Base-by-base conservation (phyloP, 2,329 filamentous ascomycete genomes). In the Diaporthe nobilis region DNA sequence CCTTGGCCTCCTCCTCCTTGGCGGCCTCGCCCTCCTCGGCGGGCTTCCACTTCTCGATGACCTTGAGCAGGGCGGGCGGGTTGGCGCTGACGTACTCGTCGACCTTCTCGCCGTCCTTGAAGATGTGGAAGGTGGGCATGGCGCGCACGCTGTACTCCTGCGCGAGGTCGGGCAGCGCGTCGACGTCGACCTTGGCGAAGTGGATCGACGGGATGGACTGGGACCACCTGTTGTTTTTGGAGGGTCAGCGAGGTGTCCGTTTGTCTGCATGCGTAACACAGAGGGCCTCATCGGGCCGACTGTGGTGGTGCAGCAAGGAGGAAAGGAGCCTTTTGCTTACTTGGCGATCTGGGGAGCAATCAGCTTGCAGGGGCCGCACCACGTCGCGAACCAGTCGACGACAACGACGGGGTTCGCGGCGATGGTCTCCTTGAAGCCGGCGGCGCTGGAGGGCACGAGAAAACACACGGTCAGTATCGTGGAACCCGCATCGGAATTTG, bases 301-400 rank as follows among this genome's bases (percentile, higher is more conserved):
- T 25, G 31, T 7, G n/a, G 44, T 31, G 57, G 34, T 34, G 34
- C 34, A 34, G 34, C 31, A 68, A 68, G 79, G 79, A 77, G 75
- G 71, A 61, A 71, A 68, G 9, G 42, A 72, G 58, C 39, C 44
- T 34, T 34, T 53, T 42, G 42, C 91, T 83, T 85, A 93, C 90
- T 92, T 89, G 80, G 89, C 89, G 75, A 98, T 87, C 77, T 92
- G 85, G 76, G 96, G 96, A 25, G 95, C 91, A 81, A 98, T 97
- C 81, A 92, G 90, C 89, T 96, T 98, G 93, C 96, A 98, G 77
- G 96, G 96, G 77, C 95, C 95, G 88, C 96, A 98, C 96, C 96
- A 98, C 78, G 88, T 92, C 74, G 96, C 96, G 85, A 94, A 95
- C 87, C 92, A 95, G 88, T 98, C 96, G 81, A 98, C 87, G 77